phyloP scores from a whole-genome alignment of 2,329 filamentous ascomycete genomes.

The Botrytis fabae region DNA sequence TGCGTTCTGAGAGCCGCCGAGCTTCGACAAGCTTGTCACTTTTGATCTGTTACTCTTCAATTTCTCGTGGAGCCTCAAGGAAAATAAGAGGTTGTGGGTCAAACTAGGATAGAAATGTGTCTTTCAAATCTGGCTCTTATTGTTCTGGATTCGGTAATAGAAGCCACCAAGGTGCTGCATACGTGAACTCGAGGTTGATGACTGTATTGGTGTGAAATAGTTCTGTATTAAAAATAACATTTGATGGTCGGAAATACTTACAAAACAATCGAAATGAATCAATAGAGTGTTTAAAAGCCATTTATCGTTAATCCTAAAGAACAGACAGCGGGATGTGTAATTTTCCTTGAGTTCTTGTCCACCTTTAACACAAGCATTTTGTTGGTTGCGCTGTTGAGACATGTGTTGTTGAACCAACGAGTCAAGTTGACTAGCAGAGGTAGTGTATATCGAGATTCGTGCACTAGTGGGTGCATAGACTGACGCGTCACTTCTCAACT shows the following conservation, averaged over 20 bases:
- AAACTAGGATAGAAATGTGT: constrained; percentile 41
- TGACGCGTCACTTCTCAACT: no score
- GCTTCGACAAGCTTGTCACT: not conserved
- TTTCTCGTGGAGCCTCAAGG: constrained; percentile 40
- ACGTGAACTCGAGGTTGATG: constrained; percentile 48
- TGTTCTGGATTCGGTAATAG: constrained; percentile 41
- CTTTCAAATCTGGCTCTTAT: constrained; percentile 40
- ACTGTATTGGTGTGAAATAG: constrained; percentile 39
- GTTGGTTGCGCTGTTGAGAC: no score
- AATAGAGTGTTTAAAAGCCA: no score
- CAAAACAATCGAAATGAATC: constrained; percentile 21
- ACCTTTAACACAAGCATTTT: no score
- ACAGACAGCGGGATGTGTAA: no score
- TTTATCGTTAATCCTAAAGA: no score
- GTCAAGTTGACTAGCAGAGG: no score
- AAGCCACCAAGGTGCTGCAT: constrained; percentile 46
- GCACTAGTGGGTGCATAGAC: no score
- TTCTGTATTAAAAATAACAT: constrained; percentile 40
- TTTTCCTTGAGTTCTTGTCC: no score
- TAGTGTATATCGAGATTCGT: no score
- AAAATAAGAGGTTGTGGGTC: constrained; percentile 41
- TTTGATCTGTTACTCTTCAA: constrained; percentile 34
- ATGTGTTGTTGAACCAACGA: no score
- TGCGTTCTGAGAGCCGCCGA: constrained; percentile 36
- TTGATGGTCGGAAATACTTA: constrained; percentile 42